Evolutionary conservation across 768 basidiomycete species (phyloP).

Genomic region (Gymnopilus junonius): DNA sequence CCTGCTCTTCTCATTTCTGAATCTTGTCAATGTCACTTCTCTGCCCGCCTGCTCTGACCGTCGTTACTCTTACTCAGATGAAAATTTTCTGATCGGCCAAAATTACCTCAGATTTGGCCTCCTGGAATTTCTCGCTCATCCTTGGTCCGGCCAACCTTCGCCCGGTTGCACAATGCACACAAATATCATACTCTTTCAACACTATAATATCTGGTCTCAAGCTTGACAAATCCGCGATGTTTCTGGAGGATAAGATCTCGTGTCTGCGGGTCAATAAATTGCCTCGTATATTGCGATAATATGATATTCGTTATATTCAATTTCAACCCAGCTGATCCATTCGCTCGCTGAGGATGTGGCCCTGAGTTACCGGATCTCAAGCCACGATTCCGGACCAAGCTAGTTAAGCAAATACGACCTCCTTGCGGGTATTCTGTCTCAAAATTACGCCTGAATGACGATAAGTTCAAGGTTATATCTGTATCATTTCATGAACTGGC

Average conservation of each 20-base stretch:
- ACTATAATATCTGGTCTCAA: background rate
- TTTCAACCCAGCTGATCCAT: background rate
- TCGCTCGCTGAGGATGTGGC: background rate
- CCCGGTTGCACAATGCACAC: background rate
- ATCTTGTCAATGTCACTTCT: too few species aligned
- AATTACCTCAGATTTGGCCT: background rate
- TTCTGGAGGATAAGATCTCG: background rate
- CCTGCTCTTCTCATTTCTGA: too few species aligned
- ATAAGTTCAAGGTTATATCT: background rate
- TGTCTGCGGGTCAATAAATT: background rate
- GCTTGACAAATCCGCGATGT: background rate
- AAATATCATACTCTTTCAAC: background rate
- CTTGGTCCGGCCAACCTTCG: background rate
- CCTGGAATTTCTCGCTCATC: background rate
- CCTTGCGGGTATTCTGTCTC: background rate
- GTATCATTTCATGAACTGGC: background rate
- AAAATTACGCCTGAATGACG: background rate
- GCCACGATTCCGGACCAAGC: background rate
- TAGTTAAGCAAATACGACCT: background rate
- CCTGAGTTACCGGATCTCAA: background rate
- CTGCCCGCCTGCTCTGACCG: background rate
- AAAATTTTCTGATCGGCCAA: background rate
- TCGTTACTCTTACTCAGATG: background rate
- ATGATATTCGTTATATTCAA: background rate
- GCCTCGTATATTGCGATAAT: background rate